phyloP scores from a whole-genome alignment of 2,329 filamentous ascomycete genomes.

The Diatrype stigma region DNA sequence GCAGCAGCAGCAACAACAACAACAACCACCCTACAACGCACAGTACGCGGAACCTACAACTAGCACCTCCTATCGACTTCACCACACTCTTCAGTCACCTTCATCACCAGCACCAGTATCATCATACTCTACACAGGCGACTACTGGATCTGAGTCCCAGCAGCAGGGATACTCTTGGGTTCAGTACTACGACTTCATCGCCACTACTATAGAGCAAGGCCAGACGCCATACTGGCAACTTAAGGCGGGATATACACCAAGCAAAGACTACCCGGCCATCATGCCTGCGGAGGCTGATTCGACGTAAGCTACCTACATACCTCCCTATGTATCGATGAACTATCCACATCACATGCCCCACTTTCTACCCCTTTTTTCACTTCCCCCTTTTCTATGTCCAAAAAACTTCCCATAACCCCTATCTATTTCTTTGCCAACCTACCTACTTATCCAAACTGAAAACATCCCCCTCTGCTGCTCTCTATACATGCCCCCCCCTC shows the following conservation, averaged over 20 bases:
- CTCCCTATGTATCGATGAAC: no score
- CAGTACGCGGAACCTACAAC: background rate
- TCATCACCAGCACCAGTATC: no score
- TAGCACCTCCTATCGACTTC: background rate
- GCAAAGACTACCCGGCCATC: slow-evolving; percentile 6
- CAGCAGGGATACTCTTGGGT: slow-evolving; percentile 8
- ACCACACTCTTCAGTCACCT: slow-evolving; percentile 1
- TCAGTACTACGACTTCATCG: slow-evolving; percentile 17
- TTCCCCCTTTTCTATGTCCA: no score
- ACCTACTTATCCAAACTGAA: no score
- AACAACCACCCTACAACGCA: background rate
- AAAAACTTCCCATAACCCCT: no score
- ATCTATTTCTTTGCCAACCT: background rate
- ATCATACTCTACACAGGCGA: slow-evolving; percentile 2
- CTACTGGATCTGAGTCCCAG: slow-evolving; percentile 3
- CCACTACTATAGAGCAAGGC: slow-evolving; percentile 8
- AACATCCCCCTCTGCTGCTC: no score
- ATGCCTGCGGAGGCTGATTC: slow-evolving; percentile 6
- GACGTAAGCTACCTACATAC: slow-evolving; percentile 9
- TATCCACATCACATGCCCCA: no score
- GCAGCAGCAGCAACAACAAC: background rate
- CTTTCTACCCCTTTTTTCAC: no score
- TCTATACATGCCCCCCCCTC: no score
- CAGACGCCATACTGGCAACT: slow-evolving; percentile 19
- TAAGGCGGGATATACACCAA: slow-evolving; percentile 8